These are phyloP conservation scores for Hagleromyces aurorensis DNA, from an alignment of 805 yeast species.

Conservation along the genomic window DNA sequence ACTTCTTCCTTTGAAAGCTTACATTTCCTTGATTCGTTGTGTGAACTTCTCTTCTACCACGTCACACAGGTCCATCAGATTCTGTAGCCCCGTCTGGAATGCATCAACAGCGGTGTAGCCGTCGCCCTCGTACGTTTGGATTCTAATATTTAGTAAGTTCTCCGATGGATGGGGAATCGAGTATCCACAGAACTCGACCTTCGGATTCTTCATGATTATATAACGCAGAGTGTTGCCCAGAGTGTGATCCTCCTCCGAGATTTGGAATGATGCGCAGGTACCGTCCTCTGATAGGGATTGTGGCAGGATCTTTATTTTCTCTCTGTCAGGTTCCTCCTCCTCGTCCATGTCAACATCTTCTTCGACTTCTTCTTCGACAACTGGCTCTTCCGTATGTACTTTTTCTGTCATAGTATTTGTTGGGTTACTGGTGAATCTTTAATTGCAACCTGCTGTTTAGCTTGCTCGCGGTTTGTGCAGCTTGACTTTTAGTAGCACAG, in stretches of 20 bases:
- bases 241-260: conserved; percentile 91
- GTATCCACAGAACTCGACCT: conserved; percentile 96
- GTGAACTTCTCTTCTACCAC: conserved; percentile 75
- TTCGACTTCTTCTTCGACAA: conserved; percentile 17
- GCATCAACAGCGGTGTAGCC: conserved; percentile 84
- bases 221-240: conserved; percentile 90
- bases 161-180: conserved; percentile 98
- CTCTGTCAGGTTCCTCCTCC: conserved; percentile 41
- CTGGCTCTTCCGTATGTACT: conserved; percentile 9
- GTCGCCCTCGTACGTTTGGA: conserved; percentile 90
- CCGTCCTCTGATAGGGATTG: conserved; percentile 93
- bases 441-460: no score
- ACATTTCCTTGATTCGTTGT: conserved; percentile 49
- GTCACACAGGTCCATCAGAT: conserved; percentile 72
- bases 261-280: conserved; percentile 88
- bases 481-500: no score
- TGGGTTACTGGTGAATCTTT: no score
- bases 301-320: conserved; percentile 51
- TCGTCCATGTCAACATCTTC: no score
- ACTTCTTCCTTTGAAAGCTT: conserved; percentile 3
- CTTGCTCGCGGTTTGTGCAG: no score
- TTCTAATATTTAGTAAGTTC: conserved; percentile 77
- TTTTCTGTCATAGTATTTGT: conserved; percentile 11
- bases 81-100: conserved; percentile 82
- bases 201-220: conserved; percentile 94